A percentile compares a stretch with the other conserved stretches of the same genome.
These are phyloP conservation scores for Rhizophagus sp. DNA, from an alignment of 192 early-diverging fungal species.

Conservation along the genomic window DNA sequence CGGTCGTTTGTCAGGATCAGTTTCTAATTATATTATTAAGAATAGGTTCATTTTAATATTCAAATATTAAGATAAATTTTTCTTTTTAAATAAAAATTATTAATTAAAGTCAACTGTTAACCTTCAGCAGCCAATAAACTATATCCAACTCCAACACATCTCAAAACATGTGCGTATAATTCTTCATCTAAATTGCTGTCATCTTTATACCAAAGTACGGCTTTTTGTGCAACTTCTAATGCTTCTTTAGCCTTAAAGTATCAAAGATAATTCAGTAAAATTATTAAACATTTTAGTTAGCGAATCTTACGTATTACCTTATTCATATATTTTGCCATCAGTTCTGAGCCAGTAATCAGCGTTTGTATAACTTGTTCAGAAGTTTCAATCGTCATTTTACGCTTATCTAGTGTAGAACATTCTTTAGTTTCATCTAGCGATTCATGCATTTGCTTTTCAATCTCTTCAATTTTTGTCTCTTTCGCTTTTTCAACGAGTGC, in stretches of 20 bases:
- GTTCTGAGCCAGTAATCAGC: neutral
- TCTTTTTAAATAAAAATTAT: neutral
- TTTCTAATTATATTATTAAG: constrained; percentile 37
- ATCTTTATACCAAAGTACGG: neutral
- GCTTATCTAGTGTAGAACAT: neutral
- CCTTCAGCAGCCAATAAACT: constrained; percentile 43
- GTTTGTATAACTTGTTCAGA: neutral
- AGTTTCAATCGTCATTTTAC: neutral
- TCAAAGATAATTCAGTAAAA: constrained; percentile 1
- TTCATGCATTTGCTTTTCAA: constrained; percentile 15
- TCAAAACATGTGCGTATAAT: constrained; percentile 33
- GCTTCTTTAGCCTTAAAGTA: neutral
- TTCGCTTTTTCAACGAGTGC: constrained; percentile 45
- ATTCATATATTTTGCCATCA: constrained; percentile 28
- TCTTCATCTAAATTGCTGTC: neutral
- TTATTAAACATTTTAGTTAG: neutral
- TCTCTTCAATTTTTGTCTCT: constrained; percentile 9
- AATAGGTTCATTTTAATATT: neutral
- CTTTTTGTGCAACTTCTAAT: constrained; percentile 24
- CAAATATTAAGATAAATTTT: constrained; percentile 5
- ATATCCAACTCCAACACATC: constrained; percentile 41
- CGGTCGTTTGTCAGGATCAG: constrained; percentile 63
- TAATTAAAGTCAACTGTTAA: constrained; percentile 17
- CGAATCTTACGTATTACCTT: constrained; percentile 2
- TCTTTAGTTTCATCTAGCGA: neutral